Percentiles rank a stretch among this genome's conserved stretches.
phyloP scores from a whole-genome alignment of 225 moss, liverwort and hornwort genomes.

The Lunularia cruciata region DNA sequence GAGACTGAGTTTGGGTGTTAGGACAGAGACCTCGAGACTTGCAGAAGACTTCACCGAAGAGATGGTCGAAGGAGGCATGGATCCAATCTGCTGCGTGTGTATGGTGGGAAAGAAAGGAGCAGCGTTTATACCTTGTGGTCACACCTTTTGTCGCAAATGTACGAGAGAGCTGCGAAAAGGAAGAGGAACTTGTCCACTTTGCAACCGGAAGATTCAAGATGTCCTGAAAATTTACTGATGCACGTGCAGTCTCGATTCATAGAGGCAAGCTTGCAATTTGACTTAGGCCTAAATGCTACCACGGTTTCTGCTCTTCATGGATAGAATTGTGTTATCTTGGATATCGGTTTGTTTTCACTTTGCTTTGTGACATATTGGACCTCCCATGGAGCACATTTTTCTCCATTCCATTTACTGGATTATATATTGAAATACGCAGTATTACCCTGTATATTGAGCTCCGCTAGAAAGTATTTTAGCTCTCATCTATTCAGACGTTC shows the following conservation, averaged over 20 bases:
- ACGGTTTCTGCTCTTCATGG: conserved; percentile 1
- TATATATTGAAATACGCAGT: not conserved
- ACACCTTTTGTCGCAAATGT: conserved; percentile 63
- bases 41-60: conserved; percentile 45
- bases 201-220: conserved; percentile 56
- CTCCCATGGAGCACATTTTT: not conserved
- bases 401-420: not conserved
- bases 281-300: not conserved
- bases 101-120: conserved; percentile 68
- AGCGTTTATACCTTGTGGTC: conserved; percentile 68
- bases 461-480: no score
- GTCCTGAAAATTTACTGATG: conserved; percentile 53
- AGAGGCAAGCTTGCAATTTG: not conserved
- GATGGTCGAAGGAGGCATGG: conserved; percentile 38
- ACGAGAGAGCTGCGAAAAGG: conserved; percentile 59
- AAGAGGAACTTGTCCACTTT: conserved; percentile 55
- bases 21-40: conserved; percentile 30
- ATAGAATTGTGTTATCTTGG: not conserved
- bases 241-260: not conserved
- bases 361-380: not conserved
- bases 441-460: not conserved
- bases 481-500: no score
- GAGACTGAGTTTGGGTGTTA: conserved; percentile 25
- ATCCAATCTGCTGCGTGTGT: conserved; percentile 69
- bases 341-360: not conserved